These are phyloP conservation scores for Gastrolobium bilobum DNA, from an alignment of 306 rosid species.

Conservation along the genomic window DNA sequence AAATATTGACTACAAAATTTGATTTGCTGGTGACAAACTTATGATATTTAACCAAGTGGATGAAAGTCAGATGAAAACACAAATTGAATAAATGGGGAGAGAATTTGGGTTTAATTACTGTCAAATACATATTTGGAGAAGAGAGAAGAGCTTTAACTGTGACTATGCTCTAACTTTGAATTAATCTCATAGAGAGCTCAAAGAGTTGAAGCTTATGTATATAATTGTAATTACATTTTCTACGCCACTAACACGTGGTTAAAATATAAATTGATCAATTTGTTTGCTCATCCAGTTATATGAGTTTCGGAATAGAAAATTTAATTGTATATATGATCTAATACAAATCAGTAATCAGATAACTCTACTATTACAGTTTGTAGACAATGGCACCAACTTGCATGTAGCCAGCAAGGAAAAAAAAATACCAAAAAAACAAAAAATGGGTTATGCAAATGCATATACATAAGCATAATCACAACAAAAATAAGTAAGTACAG, in stretches of 20 bases:
- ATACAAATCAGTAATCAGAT: constrained; percentile 14
- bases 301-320: background rate
- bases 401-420: constrained; percentile 27
- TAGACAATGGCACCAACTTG: constrained; percentile 23
- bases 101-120: too few species aligned
- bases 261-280: background rate
- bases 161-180: too few species aligned
- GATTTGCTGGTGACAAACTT: background rate
- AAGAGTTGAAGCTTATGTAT: too few species aligned
- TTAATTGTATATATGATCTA: background rate
- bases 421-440: background rate
- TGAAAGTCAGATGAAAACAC: too few species aligned
- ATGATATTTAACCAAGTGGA: background rate
- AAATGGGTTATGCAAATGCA: constrained; percentile 32
- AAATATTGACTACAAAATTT: background rate
- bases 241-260: background rate
- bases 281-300: background rate
- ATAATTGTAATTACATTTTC: background rate
- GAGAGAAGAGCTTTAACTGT: too few species aligned
- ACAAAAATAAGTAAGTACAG: constrained; percentile 32
- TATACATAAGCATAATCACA: constrained; percentile 43
- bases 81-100: too few species aligned
- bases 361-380: constrained; percentile 30
- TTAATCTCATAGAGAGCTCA: too few species aligned
- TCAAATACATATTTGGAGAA: too few species aligned